Evolutionary conservation across 1,284 basidiomycete genomes (phyloP).

Genomic region (Apiotrichum mycotoxinovorans): DNA sequence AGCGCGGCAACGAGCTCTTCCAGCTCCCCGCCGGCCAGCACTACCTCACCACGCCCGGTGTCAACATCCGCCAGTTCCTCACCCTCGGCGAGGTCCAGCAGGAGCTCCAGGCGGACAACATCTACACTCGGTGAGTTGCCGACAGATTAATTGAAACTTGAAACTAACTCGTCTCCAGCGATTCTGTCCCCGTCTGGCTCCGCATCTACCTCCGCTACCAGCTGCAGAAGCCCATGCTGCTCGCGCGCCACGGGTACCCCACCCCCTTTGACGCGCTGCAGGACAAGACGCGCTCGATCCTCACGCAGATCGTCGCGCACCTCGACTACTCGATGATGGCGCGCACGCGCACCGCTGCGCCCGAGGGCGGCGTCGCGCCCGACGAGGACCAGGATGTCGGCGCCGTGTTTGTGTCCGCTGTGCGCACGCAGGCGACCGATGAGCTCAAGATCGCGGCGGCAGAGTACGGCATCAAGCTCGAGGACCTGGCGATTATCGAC

Average conservation of each 20-base stretch:
- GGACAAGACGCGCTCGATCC: conserved; percentile 21
- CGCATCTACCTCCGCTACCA: conserved; percentile 19
- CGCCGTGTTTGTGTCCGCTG: conserved; percentile 15
- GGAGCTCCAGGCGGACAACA: conserved; percentile 16
- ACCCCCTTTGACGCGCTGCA: conserved; percentile 20
- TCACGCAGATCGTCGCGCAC: conserved; percentile 18
- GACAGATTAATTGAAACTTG: neutral
- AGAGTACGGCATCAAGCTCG: conserved; percentile 20
- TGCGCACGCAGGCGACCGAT: conserved; percentile 18
- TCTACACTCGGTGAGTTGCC: conserved; percentile 14
- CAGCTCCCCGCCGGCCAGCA: conserved; percentile 17
- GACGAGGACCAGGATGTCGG: conserved; percentile 10
- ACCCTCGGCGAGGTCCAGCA: conserved; percentile 19
- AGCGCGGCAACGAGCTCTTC: conserved; percentile 16
- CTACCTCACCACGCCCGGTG: conserved; percentile 11
- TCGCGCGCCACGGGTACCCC: conserved; percentile 16
- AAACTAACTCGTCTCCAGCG: neutral
- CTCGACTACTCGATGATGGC: conserved; percentile 17
- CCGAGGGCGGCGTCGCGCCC: conserved; percentile 1
- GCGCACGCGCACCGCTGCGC: conserved; percentile 13
- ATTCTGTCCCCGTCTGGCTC: conserved; percentile 20
- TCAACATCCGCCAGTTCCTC: conserved; percentile 13
- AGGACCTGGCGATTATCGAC: conserved; percentile 19
- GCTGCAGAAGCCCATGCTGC: conserved; percentile 11
- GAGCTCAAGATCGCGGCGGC: conserved; percentile 16